Evolutionary conservation across 768 basidiomycete genomes (phyloP).

Genomic region (Nidula microcarpa): DNA sequence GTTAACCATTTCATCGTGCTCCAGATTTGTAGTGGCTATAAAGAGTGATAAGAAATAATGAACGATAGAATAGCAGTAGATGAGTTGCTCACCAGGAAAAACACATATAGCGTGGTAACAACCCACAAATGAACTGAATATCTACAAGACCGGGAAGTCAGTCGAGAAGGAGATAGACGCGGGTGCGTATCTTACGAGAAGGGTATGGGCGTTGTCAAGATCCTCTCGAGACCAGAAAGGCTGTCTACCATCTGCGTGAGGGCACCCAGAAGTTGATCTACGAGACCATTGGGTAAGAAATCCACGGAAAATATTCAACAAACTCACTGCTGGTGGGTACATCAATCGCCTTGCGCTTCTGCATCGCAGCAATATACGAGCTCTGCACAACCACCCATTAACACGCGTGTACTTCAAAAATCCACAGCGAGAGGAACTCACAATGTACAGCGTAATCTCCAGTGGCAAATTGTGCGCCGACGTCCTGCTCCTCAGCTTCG

Average conservation of each 20-base stretch:
- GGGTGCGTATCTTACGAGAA: constrained; percentile 52
- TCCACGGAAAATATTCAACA: not conserved
- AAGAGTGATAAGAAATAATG: not conserved
- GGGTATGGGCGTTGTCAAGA: constrained; percentile 73
- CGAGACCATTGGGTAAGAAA: constrained; percentile 20
- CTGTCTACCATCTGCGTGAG: constrained; percentile 59
- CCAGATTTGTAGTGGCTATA: constrained; percentile 66
- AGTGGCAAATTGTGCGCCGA: constrained; percentile 65
- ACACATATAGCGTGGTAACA: constrained; percentile 57
- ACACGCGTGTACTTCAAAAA: not conserved
- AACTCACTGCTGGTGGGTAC: constrained; percentile 58
- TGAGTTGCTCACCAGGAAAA: constrained; percentile 42
- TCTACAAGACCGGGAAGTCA: constrained; percentile 26
- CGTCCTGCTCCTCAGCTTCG: constrained; percentile 39
- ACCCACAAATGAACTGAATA: constrained; percentile 70
- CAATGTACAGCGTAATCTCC: constrained; percentile 64
- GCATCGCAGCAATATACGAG: constrained; percentile 62
- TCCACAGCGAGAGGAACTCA: not conserved
- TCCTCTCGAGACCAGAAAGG: constrained; percentile 67
- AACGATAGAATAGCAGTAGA: not conserved
- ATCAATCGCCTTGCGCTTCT: constrained; percentile 52
- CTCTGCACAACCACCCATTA: constrained; percentile 34
- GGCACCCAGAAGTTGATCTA: constrained; percentile 28
- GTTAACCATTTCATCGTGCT: constrained; percentile 52
- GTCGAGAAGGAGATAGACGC: constrained; percentile 77